A percentile compares a stretch with the other conserved stretches of the same genome.
These are phyloP conservation scores for Tricholoma bakamatsutake DNA, from an alignment of 768 basidiomycete species.

Conservation along the genomic window DNA sequence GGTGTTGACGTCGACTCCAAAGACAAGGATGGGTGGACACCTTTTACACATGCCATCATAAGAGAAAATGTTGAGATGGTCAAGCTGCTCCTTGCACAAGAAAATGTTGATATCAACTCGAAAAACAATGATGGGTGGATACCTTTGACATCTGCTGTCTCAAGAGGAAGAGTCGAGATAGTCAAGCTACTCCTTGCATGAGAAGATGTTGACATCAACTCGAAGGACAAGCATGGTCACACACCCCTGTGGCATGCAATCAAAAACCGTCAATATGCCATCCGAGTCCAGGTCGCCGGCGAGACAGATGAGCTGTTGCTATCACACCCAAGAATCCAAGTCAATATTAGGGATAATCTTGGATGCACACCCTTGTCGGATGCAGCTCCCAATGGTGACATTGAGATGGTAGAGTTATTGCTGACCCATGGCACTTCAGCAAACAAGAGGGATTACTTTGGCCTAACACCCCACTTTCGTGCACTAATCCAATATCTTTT, in stretches of 20 bases:
- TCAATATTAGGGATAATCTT: neutral
- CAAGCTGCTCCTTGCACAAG: neutral
- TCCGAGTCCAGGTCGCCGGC: too few species aligned
- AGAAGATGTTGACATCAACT: neutral
- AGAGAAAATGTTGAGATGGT: neutral
- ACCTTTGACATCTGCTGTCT: neutral
- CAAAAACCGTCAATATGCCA: too few species aligned
- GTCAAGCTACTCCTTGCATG: neutral
- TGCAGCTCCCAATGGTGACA: neutral
- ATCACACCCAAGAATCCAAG: neutral
- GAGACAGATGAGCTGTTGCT: neutral
- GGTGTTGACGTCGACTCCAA: neutral
- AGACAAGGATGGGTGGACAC: neutral
- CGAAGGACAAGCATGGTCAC: neutral
- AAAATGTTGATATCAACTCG: neutral
- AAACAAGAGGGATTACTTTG: neutral
- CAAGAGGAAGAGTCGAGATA: neutral
- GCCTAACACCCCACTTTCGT: neutral
- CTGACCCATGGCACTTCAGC: neutral
- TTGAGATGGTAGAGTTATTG: neutral
- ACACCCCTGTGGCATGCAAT: neutral
- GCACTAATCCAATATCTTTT: neutral
- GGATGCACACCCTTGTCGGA: neutral
- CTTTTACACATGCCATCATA: too few species aligned
- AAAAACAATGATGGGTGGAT: neutral